Evolutionary conservation across 2,329 filamentous ascomycete species (phyloP).

Genomic region (Cryphonectria parasitica): DNA sequence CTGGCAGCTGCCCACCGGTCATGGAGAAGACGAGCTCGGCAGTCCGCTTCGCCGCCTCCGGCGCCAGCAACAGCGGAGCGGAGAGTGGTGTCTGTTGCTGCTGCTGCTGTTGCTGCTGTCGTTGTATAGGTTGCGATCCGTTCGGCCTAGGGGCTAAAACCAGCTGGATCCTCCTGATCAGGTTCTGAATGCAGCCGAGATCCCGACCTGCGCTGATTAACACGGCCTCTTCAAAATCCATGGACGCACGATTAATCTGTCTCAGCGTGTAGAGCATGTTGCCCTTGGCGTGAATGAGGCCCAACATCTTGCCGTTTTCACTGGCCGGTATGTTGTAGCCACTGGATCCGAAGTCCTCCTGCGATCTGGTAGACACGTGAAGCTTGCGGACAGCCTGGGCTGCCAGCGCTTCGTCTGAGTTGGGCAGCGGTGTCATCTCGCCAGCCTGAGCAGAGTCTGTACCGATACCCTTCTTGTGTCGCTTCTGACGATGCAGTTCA

Average conservation of each 20-base stretch:
- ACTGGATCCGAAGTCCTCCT: constrained; percentile 68
- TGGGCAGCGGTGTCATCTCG: constrained; percentile 28
- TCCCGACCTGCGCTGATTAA: constrained; percentile 79
- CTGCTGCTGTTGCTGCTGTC: not conserved
- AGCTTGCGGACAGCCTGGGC: constrained; percentile 30
- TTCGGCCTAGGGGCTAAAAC: constrained; percentile 61
- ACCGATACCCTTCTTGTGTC: constrained; percentile 29
- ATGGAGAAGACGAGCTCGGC: constrained; percentile 80
- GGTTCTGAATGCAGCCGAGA: constrained; percentile 71
- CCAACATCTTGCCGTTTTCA: constrained; percentile 91
- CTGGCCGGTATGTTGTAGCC: constrained; percentile 82
- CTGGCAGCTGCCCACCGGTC: constrained; percentile 74
- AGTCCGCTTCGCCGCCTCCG: constrained; percentile 81
- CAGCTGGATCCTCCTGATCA: constrained; percentile 77
- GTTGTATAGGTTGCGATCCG: constrained; percentile 32
- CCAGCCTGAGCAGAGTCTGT: constrained; percentile 31
- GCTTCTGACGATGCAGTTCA: constrained; percentile 34
- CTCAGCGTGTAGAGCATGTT: constrained; percentile 95
- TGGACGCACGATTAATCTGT: constrained; percentile 77
- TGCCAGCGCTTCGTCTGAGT: constrained; percentile 32
- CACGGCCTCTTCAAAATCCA: constrained; percentile 93
- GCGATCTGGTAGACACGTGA: constrained; percentile 20
- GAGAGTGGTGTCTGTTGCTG: constrained; percentile 37
- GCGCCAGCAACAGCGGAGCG: constrained; percentile 77
- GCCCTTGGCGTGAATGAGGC: constrained; percentile 96